Evolutionary conservation across 1,139 yeast genomes (phyloP).

Genomic region (Meyerozyma athensensis): DNA sequence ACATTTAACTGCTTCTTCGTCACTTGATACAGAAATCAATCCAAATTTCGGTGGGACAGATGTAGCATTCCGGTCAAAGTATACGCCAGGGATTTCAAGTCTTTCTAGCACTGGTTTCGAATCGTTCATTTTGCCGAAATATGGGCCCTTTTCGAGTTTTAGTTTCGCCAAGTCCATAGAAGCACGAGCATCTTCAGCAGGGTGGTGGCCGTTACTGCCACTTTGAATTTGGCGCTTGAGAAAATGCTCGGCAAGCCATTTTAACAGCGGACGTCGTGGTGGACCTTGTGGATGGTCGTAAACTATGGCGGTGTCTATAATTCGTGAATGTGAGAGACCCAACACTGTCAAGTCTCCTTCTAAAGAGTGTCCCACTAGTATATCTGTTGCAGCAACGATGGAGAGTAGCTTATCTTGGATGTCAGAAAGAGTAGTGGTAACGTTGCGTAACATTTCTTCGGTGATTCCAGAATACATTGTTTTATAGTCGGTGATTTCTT

Average conservation of each 20-base stretch:
- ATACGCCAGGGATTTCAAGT: background rate
- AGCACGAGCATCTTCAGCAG: slow-evolving; percentile 79
- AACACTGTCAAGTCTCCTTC: slow-evolving; percentile 64
- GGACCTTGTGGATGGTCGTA: slow-evolving; percentile 77
- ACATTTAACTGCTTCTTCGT: background rate
- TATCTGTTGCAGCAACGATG: slow-evolving; percentile 47
- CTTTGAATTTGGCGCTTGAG: slow-evolving; percentile 59
- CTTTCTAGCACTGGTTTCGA: slow-evolving; percentile 3
- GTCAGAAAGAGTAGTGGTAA: slow-evolving; percentile 61
- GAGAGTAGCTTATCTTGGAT: slow-evolving; percentile 54
- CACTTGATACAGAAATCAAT: background rate
- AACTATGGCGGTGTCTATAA: slow-evolving; percentile 63
- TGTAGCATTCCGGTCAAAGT: background rate
- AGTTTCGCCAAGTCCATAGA: slow-evolving; percentile 72
- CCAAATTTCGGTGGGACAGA: background rate
- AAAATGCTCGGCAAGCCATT: slow-evolving; percentile 56
- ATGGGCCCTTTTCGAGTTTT: slow-evolving; percentile 61
- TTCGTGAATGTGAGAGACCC: slow-evolving; percentile 53
- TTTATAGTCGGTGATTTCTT: slow-evolving; percentile 69
- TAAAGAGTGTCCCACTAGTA: slow-evolving; percentile 68
- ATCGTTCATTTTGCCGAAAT: slow-evolving; percentile 54
- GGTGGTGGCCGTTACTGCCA: slow-evolving; percentile 69
- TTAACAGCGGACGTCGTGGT: slow-evolving; percentile 73
- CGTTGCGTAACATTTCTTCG: slow-evolving; percentile 54
- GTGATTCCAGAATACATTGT: slow-evolving; percentile 89